Evolutionary conservation across 352 stramenopile species (phyloP), one percentile per base, ranked within the genome.

Genomic region (Pythium sukuiense): DNA sequence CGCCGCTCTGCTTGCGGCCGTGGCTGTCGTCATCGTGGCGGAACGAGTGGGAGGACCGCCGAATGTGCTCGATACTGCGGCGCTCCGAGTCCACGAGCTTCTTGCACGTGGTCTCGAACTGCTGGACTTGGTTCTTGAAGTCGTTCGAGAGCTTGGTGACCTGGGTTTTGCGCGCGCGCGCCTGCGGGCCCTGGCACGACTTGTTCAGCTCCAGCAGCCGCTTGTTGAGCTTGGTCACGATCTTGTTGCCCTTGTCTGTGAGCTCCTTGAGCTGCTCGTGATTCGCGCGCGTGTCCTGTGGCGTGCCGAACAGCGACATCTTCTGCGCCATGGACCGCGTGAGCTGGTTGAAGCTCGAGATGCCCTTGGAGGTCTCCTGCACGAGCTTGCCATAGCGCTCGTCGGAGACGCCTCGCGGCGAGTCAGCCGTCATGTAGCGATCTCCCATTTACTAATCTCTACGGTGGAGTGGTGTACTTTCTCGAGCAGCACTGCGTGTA

Each of bases 301-400:
- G 83, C 55, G 87, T 93, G 48, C 81, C 80, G 67, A 93, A 93
- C 14, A 95, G 76, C 65, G 85, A 92, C 80, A 93, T 90, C 63
- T 95, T 95, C 52, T 93, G 82, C 60, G 87, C 85, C 63, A 95
- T 93, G 61, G 76, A 85, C 43, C 85, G 85, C 63, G 87, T 93
- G 65, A 93, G 74, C 71, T 92, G 84, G 71, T 92, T 93, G 68
- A 95, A 93, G 69, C 73, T 88, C 62, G 83, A 88, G 73, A 95
- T 95, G 74, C 81, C 87, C 65, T 93, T 93, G 61, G 81, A 91
- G 20, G 83, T 93, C 75, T 92, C 85, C 53, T 80, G 71, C 62
- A 90, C 80, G 65, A 93, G 83, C 73, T 91, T 91, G 59, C 64
- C 59, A 71, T 86, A 92, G 59, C 76, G 78, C 30, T 93, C 85